phyloP scores from a whole-genome alignment of 202 grass and related monocot species.

The Brachypodium distachyon region DNA sequence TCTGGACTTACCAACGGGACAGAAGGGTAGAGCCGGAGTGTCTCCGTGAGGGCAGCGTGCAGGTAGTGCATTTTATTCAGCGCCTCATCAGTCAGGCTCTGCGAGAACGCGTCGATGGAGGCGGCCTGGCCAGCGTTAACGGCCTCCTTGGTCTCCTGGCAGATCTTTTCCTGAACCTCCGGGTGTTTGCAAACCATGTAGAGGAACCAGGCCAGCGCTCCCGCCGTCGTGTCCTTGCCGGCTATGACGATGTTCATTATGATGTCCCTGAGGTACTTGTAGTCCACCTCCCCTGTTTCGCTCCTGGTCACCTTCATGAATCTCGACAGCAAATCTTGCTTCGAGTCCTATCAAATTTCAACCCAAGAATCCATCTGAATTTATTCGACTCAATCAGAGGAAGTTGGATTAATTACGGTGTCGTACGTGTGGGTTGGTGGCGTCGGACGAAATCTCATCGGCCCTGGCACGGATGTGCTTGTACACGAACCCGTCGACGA shows the following conservation, averaged over 20 bases:
- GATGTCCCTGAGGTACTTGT: constrained; percentile 72
- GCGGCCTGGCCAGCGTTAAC: background rate
- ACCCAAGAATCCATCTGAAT: background rate
- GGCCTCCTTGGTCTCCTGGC: background rate
- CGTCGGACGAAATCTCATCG: constrained; percentile 9
- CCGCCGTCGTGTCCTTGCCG: constrained; percentile 69
- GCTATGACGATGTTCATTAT: constrained; percentile 72
- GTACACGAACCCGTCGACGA: constrained; percentile 57
- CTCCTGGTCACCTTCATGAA: constrained; percentile 34
- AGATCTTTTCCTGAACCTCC: constrained; percentile 49
- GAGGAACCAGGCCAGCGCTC: constrained; percentile 64
- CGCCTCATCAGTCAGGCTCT: constrained; percentile 44
- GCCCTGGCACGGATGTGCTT: constrained; percentile 18
- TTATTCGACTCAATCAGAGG: background rate
- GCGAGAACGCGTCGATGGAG: constrained; percentile 27
- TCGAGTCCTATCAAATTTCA: constrained; percentile 20
- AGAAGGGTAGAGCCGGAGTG: constrained; percentile 56
- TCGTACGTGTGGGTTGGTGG: background rate
- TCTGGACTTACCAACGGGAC: constrained; percentile 38
- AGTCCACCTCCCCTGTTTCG: constrained; percentile 27
- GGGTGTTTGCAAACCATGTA: constrained; percentile 81
- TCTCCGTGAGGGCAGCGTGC: constrained; percentile 57
- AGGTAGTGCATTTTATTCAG: constrained; percentile 69
- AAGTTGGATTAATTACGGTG: constrained; percentile 14
- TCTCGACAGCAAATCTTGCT: constrained; percentile 64